Conservation (phyloP, 78 protist species). For the Dictyostelium brefeldianum region DNA sequence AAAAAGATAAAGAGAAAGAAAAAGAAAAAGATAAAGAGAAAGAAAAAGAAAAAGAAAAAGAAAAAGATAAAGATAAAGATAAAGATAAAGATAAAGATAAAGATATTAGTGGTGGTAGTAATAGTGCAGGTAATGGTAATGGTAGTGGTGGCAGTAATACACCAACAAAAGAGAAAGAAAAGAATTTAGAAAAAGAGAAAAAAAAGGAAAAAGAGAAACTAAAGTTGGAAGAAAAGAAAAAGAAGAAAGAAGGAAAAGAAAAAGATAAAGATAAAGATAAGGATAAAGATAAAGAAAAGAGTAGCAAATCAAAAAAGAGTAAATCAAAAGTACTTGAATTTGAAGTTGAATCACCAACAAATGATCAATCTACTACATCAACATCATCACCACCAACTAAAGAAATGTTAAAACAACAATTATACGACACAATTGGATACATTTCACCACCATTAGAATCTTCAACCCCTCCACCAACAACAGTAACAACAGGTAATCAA, state of each 20-base stretch:
- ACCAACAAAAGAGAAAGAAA: slow-evolving; percentile 4
- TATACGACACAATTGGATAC: slow-evolving; percentile 53
- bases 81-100: neutral
- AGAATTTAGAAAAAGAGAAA: neutral
- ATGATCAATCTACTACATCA: neutral
- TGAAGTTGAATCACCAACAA: slow-evolving; percentile 20
- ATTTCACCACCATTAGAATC: slow-evolving; percentile 5
- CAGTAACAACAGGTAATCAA: neutral
- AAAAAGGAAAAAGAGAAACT: slow-evolving; percentile 13
- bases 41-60: neutral
- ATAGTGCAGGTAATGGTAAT: neutral
- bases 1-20: neutral
- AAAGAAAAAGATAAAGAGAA: neutral
- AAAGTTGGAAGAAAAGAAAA: neutral
- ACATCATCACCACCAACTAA: slow-evolving; percentile 3
- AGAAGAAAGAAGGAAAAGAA: neutral
- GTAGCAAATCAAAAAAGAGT: neutral
- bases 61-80: neutral
- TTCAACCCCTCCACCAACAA: neutral
- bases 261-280: slow-evolving; percentile 11
- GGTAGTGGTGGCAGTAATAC: neutral
- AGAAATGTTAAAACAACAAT: slow-evolving; percentile 19
- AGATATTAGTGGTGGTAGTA: neutral
- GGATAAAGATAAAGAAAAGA: slow-evolving; percentile 8
- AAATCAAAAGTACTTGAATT: neutral